A percentile compares a stretch with the other conserved stretches of the same genome.
These are phyloP conservation scores for Telopea speciosissima DNA, from an alignment of 177 flowering plant genomes.

Conservation along the genomic window DNA sequence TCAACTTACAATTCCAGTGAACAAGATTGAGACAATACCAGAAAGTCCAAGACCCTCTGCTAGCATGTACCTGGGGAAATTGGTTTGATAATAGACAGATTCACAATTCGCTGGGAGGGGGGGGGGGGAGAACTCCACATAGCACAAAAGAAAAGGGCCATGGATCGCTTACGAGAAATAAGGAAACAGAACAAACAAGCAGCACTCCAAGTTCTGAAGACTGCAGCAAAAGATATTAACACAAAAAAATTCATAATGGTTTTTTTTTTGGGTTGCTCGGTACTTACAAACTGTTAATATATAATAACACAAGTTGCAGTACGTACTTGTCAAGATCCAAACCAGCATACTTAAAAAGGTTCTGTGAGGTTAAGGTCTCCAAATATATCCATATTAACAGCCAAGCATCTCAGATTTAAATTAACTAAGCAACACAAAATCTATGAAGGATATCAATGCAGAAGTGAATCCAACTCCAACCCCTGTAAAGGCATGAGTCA, in stretches of 20 bases:
- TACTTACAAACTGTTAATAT: conserved; percentile 1
- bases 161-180: conserved; percentile 88
- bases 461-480: conserved; percentile 98
- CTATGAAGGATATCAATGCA: conserved; percentile 89
- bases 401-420: not conserved
- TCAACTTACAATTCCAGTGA: conserved; percentile 94
- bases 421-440: conserved; percentile 4
- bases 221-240: conserved; percentile 31
- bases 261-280: not conserved
- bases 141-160: conserved; percentile 1
- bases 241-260: not conserved
- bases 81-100: conserved; percentile 5
- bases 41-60: conserved; percentile 99
- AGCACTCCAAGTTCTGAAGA: conserved; percentile 97
- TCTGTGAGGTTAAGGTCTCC: conserved; percentile 55
- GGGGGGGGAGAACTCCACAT: not conserved
- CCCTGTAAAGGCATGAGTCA: conserved; percentile 41
- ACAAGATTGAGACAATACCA: conserved; percentile 95
- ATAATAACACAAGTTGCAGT: conserved; percentile 8
- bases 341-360: conserved; percentile 99
- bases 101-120: not conserved
- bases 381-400: conserved; percentile 13
- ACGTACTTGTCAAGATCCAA: conserved; percentile 94
- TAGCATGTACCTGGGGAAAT: conserved; percentile 78
- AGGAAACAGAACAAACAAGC: conserved; percentile 97